Evolutionary conservation across 2,329 filamentous ascomycete genomes (phyloP).

Genomic region (Alternaria alternata): DNA sequence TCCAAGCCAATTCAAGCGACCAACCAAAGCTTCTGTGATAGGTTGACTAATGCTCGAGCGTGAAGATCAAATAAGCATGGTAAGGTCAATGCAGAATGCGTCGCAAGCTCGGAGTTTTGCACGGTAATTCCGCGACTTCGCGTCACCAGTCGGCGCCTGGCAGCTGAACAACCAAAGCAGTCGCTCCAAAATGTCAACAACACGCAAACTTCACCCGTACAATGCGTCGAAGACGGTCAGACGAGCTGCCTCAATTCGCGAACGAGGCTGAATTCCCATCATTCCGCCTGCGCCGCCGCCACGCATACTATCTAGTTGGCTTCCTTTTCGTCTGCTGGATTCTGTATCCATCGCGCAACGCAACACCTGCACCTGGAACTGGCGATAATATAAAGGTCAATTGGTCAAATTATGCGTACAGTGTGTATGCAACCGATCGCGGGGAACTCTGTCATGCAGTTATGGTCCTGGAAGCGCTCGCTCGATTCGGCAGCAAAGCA

Average conservation of each 20-base stretch:
- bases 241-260: slow-evolving; percentile 45
- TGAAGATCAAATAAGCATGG: not conserved
- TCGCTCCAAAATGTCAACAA: slow-evolving; percentile 16
- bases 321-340: slow-evolving; percentile 42
- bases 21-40: not conserved
- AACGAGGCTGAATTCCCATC: slow-evolving; percentile 21
- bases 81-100: not conserved
- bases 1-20: not conserved
- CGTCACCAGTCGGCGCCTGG: slow-evolving; percentile 5
- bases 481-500: slow-evolving; percentile 53
- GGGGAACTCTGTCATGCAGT: slow-evolving; percentile 55
- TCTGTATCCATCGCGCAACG: slow-evolving; percentile 29
- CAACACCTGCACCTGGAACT: slow-evolving; percentile 7
- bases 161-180: not conserved
- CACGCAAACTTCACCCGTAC: slow-evolving; percentile 16
- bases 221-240: slow-evolving; percentile 47
- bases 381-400: slow-evolving; percentile 34
- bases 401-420: slow-evolving; percentile 54
- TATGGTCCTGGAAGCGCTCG: slow-evolving; percentile 56
- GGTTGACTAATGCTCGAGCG: not conserved
- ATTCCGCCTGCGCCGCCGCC: slow-evolving; percentile 40
- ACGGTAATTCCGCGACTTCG: slow-evolving; percentile 11
- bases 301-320: slow-evolving; percentile 36
- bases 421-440: slow-evolving; percentile 54
- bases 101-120: slow-evolving; percentile 6